Base-by-base conservation (phyloP, 225 moss, liverwort and hornwort species). In the Rhytidiadelphus loreus region DNA sequence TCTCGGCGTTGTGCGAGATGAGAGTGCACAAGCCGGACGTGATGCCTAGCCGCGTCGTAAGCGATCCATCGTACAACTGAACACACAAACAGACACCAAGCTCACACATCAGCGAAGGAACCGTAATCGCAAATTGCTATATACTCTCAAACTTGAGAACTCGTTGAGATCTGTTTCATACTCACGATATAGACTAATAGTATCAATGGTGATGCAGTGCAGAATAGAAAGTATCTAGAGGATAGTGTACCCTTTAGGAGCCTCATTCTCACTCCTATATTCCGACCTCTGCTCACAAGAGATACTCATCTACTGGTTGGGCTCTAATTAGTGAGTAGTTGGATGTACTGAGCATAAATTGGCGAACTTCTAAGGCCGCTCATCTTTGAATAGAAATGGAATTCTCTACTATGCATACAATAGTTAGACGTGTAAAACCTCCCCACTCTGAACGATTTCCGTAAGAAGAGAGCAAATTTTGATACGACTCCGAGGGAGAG, bases 31-130 rank as follows among this genome's bases (percentile, higher is more conserved):
- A n/a, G 15, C 95, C 95, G 25, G 90, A 23, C 75, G 95, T 92
- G 65, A 95, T 95, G 22, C 95, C 95, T 35, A 95, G 93, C 57
- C 93, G 90, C 15, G 62, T 90, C 57, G 89, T 80, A 39, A 95
- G 85, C 4, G 93, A 93, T 58, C 91, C 95, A 74, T 95, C 93
- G 23, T 93, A 95, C 26, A 95, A 57, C 93, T 95, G 74, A 60
- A 58, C 63, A 62, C 77, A 43, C 35, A 58, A 10, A 63, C 30
- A 28, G 12, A 70, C 68, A 60, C 56, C 85, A 88, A 26, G 25
- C 81, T 65, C 65, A 74, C 60, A 56, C 46, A 39, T 87, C 12
- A 79, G 79, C 58, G n/a, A 33, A 75, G 75, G 33, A 75, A 33
- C 35, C 53, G 14, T 35, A 6, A 35, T 35, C 53, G 53, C 61